Evolutionary conservation across 192 early-diverging fungal species (phyloP).

Genomic region (Kappamyces sp.): DNA sequence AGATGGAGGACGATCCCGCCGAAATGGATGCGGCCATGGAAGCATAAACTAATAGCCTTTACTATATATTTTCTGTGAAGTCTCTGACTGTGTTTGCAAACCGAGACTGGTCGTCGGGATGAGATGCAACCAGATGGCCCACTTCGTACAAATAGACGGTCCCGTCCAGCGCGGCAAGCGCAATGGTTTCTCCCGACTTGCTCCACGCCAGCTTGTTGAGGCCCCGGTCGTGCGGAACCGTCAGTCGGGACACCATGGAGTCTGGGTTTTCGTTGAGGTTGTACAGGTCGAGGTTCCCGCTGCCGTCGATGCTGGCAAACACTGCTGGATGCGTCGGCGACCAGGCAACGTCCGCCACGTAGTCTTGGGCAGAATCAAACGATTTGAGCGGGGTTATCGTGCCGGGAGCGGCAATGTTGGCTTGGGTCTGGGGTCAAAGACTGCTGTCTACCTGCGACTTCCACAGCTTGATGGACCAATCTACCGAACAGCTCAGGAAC

Average conservation of each 20-base stretch:
- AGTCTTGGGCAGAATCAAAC: slow-evolving; percentile 91
- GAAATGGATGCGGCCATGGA: slow-evolving; percentile 1
- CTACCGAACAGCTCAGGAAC: slow-evolving; percentile 84
- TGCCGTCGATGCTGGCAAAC: slow-evolving; percentile 88
- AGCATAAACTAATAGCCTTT: neutral
- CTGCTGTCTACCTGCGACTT: slow-evolving; percentile 41
- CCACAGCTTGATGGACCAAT: slow-evolving; percentile 99
- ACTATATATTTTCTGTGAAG: slow-evolving; percentile 6
- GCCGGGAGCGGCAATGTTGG: slow-evolving; percentile 15
- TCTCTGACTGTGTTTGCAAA: slow-evolving; percentile 11
- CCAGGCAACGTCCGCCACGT: slow-evolving; percentile 98
- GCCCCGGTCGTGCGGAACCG: slow-evolving; percentile 58
- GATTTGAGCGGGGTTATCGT: slow-evolving; percentile 68
- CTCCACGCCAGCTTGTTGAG: slow-evolving; percentile 95
- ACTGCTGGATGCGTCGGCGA: slow-evolving; percentile 91
- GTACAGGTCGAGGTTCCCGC: slow-evolving; percentile 85
- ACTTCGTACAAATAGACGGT: slow-evolving; percentile 84
- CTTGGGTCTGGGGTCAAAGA: slow-evolving; percentile 23
- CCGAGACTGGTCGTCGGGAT: slow-evolving; percentile 3
- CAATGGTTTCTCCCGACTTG: slow-evolving; percentile 74
- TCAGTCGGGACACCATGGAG: slow-evolving; percentile 57
- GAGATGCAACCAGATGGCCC: slow-evolving; percentile 61
- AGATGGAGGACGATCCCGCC: slow-evolving; percentile 7
- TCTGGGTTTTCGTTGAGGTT: slow-evolving; percentile 86
- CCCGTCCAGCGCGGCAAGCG: slow-evolving; percentile 79